A percentile compares a stretch with the other conserved stretches of the same genome.
Conservation (phyloP, 2,329 filamentous ascomycete genomes). For the Tolypocladium nubicola region DNA sequence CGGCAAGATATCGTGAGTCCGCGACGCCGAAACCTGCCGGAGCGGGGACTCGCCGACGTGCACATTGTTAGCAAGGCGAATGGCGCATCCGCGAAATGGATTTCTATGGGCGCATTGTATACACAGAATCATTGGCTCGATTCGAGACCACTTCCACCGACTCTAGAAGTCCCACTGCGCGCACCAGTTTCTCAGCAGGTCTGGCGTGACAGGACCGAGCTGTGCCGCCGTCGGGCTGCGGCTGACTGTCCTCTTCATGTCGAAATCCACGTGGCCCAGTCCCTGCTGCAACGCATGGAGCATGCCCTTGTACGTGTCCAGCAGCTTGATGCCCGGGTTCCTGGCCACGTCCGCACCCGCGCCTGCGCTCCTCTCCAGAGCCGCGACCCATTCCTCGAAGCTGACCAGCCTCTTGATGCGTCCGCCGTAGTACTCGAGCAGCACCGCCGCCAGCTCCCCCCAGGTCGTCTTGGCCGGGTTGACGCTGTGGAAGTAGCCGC, state of each 20-base stretch:
- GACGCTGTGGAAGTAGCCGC: slow-evolving; percentile 36
- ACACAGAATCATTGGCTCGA: no score
- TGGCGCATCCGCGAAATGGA: no score
- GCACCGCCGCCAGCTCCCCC: slow-evolving; percentile 25
- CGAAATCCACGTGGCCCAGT: slow-evolving; percentile 21
- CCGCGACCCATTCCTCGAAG: slow-evolving; percentile 33
- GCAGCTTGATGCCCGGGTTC: slow-evolving; percentile 41
- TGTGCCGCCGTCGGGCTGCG: slow-evolving; percentile 30
- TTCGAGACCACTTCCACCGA: not conserved
- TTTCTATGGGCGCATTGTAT: no score
- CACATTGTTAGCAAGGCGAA: no score
- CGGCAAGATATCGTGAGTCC: no score
- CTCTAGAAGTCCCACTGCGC: slow-evolving; percentile 28
- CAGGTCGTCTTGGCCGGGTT: slow-evolving; percentile 33
- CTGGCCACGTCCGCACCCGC: slow-evolving; percentile 22
- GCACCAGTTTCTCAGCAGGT: slow-evolving; percentile 37
- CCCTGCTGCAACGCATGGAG: slow-evolving; percentile 1
- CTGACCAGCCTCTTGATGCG: slow-evolving; percentile 27
- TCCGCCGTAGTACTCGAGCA: slow-evolving; percentile 29
- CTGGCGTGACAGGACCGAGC: slow-evolving; percentile 27
- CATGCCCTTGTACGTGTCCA: slow-evolving; percentile 34
- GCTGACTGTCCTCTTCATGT: slow-evolving; percentile 26
- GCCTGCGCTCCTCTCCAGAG: slow-evolving; percentile 29
- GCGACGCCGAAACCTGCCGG: no score
- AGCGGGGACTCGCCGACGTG: no score